Evolutionary conservation across 2,329 filamentous ascomycete genomes (phyloP), one percentile per base, ranked within the genome.

Genomic region (Fusarium napiforme): DNA sequence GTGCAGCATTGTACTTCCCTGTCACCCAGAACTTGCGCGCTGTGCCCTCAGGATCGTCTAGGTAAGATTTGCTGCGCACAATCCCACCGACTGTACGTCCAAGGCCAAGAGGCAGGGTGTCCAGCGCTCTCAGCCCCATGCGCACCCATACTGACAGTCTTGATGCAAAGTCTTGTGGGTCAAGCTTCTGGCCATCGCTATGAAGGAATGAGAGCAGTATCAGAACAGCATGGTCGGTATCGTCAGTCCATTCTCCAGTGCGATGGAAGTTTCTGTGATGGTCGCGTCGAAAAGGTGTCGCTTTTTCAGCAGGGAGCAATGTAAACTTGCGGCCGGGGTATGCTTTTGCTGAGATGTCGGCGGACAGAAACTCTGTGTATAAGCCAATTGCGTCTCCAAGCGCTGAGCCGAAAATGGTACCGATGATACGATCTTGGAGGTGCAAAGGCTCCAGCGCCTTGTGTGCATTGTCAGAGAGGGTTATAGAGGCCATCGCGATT

Each of bases 331-430:
- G 71, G 2, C 79, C 71, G 4, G 82, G 80, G 58, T 88, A 87
- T 32, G 81, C 71, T 11, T 68, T 70, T 28, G 71, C 69, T 7
- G 83, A 81, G 23, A 79, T 60, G 7, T 78, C 59, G 45, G 80
- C 81, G 3, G 84, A 82, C 32, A 87, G 78, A 64, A 88, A 88
- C 67, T 88, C 86, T 12, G 87, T 89, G 76, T 89, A 89, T 11
- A 89, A 75, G 5, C 87, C 87, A 64, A 88, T 86, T 26, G 86
- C 84, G 73, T 89, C 87, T 34, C 87, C 87, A 12, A 89, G 79
- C 7, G 87, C 87, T 26, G 86, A 87, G 30, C 85, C 87, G 60
- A 88, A 77, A 36, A 88, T 79, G 50, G 82, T 82, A 50, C 86
- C 87, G 36, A 83, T 77, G 47, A 87, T 81, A 66, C 79, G 80